Evolutionary conservation across 2,329 filamentous ascomycete genomes (phyloP).

Genomic region (Aspergillus melleus): DNA sequence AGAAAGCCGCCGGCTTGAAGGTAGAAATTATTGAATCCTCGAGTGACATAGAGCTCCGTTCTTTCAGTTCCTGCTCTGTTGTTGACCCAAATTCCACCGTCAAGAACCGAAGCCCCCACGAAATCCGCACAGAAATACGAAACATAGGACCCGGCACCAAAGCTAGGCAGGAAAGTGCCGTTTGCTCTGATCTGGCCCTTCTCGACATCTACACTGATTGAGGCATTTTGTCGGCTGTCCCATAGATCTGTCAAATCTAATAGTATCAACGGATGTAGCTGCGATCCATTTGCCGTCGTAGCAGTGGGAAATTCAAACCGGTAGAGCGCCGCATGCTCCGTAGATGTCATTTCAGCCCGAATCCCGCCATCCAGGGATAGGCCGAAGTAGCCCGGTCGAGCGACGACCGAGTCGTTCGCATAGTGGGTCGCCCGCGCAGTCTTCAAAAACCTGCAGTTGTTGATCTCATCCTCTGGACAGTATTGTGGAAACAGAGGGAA

Average conservation of each 20-base stretch:
- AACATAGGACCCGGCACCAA: constrained; percentile 61
- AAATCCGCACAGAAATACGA: constrained; percentile 70
- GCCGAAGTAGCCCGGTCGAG: constrained; percentile 65
- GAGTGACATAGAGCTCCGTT: constrained; percentile 56
- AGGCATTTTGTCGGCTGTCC: constrained; percentile 60
- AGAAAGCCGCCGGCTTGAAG: constrained; percentile 63
- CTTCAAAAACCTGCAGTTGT: constrained; percentile 63
- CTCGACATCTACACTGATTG: constrained; percentile 54
- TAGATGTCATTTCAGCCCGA: constrained; percentile 64
- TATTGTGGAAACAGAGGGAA: constrained; percentile 70
- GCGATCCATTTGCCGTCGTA: constrained; percentile 7
- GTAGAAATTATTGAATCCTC: constrained; percentile 60
- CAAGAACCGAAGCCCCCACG: constrained; percentile 53
- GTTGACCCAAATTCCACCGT: constrained; percentile 64
- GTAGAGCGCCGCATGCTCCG: constrained; percentile 64
- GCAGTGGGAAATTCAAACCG: constrained; percentile 60
- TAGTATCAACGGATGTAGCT: constrained; percentile 58
- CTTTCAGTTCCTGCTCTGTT: constrained; percentile 57
- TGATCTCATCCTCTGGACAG: constrained; percentile 61
- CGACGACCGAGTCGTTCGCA: constrained; percentile 53
- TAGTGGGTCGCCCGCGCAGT: constrained; percentile 51
- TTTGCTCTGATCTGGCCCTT: constrained; percentile 65
- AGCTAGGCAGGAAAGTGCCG: constrained; percentile 63
- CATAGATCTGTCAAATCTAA: constrained; percentile 66
- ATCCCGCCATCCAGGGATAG: constrained; percentile 60